Percentiles rank a stretch among this genome's conserved stretches.
Conservation (phyloP, 441 rosid genomes). For the Rhodomyrtus psidioides region DNA sequence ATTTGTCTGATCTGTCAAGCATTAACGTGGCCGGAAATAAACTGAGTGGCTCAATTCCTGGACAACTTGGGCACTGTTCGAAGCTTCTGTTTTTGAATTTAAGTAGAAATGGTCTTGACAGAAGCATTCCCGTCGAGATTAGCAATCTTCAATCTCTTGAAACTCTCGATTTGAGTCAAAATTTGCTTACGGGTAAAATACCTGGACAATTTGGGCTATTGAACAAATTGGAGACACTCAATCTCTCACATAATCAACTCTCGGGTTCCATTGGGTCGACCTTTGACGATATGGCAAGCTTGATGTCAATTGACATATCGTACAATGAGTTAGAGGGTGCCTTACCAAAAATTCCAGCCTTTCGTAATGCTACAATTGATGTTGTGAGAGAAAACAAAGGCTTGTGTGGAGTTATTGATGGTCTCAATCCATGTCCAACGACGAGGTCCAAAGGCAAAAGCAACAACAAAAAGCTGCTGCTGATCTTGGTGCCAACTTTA, state of each 20-base stretch:
- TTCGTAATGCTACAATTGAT: background rate
- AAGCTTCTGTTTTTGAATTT: slow-evolving; percentile 8
- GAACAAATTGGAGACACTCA: background rate
- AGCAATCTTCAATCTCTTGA: slow-evolving; percentile 1
- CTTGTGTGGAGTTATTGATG: background rate
- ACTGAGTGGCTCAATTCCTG: slow-evolving; percentile 6
- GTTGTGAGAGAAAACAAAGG: background rate
- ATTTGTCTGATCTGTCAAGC: background rate
- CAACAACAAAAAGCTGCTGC: too few relatives aligned
- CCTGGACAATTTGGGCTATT: background rate
- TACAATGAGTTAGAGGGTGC: background rate
- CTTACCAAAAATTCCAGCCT: background rate
- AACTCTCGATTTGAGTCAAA: background rate
- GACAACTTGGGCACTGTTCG: background rate
- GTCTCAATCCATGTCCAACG: background rate
- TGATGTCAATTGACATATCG: background rate
- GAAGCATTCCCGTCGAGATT: slow-evolving; percentile 1
- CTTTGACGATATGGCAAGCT: background rate
- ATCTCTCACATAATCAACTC: background rate
- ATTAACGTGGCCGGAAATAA: slow-evolving; percentile 14
- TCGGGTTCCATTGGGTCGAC: fast-evolving
- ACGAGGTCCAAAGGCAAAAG: background rate
- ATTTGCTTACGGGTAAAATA: too few relatives aligned
- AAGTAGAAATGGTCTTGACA: slow-evolving; percentile 13
- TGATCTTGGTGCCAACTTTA: too few relatives aligned